Conservation (phyloP, 306 rosid species). For the Fagus sylvatica region DNA sequence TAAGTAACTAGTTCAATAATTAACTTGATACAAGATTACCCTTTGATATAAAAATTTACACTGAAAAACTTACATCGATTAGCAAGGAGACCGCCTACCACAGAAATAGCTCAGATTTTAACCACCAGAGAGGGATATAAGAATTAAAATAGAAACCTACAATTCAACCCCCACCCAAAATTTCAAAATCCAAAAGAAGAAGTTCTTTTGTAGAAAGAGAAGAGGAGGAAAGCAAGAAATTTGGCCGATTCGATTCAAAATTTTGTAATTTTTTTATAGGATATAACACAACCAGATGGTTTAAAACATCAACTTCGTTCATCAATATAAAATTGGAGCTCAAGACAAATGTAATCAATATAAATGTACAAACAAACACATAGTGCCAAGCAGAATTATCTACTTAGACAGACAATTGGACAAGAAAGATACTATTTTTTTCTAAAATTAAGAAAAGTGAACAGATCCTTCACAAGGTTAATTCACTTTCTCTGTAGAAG, state of each 20-base stretch:
- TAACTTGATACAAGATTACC: background rate
- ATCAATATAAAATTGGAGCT: background rate
- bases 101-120: background rate
- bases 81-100: background rate
- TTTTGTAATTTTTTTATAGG: background rate
- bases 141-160: background rate
- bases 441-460: background rate
- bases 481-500: background rate
- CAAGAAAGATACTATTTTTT: background rate
- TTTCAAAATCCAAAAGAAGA: background rate
- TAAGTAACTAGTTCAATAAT: background rate
- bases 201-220: background rate
- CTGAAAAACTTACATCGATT: background rate
- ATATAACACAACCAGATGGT: background rate
- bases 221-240: background rate
- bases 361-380: slow-evolving; percentile 7
- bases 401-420: background rate
- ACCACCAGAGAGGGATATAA: background rate
- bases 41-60: background rate
- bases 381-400: background rate
- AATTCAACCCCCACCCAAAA: background rate
- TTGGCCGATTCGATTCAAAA: slow-evolving; percentile 2
- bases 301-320: background rate
- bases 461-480: background rate
- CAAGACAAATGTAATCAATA: background rate